Base-by-base conservation (phyloP, 768 basidiomycete genomes). In the Tremella fuciformis region DNA sequence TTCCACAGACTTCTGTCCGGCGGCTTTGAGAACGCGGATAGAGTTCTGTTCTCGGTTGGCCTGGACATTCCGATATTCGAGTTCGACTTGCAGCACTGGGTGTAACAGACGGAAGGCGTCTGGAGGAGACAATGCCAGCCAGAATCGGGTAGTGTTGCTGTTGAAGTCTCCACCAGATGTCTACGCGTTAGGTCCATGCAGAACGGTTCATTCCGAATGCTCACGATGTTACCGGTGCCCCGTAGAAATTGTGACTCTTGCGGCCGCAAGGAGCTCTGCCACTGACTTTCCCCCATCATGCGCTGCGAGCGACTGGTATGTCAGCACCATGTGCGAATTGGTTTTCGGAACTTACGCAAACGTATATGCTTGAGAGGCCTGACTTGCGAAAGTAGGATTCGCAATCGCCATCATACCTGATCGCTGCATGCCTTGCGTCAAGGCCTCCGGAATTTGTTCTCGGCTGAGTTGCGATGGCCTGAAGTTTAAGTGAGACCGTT, bases 391-490 rank as follows among this genome's bases (percentile, higher is more conserved):
- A 25, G 54, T 39, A n/a, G 89, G 86, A 9, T 85, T 79, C 2
- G 88, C 86, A 51, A 89, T 79, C 2, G 82, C 83, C 62, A 94
- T 80, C 75, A 91, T 89, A 0, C 92, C 93, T 13, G 81, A 84
- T 13, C 79, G 79, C 11, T 85, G 81, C 46, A 97, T 72, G 1
- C 83, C 81, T 58, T 86, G 79, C 0, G 88, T 88, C 25, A 98
- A 80, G 51, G 82, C 83, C 37, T 86, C 82, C 0, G 89, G 88
- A 13, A 94, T 78, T 3, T 79, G 81, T 1, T 78, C 77, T 75
- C 24, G 83, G 79, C 52, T 81, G 78, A 19, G 79, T 71, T 91
- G 87, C 71, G 87, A 88, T 37, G 84, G 84, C 63, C 88, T 88
- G 73, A 1, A 53, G 19, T 9, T 55, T 69, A 50, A 54, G 44